Percentiles rank a stretch among this genome's conserved stretches.
phyloP scores from a whole-genome alignment of 1,284 basidiomycete genomes.

The Puccinia coronata region DNA sequence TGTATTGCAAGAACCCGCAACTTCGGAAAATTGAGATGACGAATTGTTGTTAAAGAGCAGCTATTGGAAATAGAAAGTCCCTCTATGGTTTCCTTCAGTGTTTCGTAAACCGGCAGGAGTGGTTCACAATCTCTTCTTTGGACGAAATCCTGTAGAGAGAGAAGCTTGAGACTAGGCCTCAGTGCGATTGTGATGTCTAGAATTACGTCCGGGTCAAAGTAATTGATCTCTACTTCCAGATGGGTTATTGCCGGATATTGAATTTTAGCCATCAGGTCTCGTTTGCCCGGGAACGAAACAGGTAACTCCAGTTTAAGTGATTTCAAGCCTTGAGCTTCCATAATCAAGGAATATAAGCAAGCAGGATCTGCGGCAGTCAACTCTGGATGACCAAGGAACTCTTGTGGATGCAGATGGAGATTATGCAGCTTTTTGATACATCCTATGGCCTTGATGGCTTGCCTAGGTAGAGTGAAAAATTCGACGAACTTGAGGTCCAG shows the following conservation, averaged over 20 bases:
- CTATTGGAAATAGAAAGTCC: neutral
- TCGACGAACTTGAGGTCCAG: too few relatives aligned
- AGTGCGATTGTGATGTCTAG: neutral
- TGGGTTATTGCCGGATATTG: too few relatives aligned
- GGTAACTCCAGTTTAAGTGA: neutral
- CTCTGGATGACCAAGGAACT: neutral
- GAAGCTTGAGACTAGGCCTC: too few relatives aligned
- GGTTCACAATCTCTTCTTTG: neutral
- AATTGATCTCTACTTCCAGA: neutral
- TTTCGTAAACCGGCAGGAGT: too few relatives aligned
- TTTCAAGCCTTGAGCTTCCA: neutral
- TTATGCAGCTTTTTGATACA: neutral
- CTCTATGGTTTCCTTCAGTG: too few relatives aligned
- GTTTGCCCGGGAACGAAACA: neutral
- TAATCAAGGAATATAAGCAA: neutral
- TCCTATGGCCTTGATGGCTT: neutral
- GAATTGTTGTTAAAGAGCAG: neutral
- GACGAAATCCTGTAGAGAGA: neutral
- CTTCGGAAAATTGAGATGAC: neutral
- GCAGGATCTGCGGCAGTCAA: neutral
- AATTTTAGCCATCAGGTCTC: neutral
- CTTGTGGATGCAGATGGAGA: neutral
- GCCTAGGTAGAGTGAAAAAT: neutral
- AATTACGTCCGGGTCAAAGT: neutral
- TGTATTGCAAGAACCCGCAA: neutral